Conservation (phyloP, 441 rosid species). For the Mallotus repandus region DNA sequence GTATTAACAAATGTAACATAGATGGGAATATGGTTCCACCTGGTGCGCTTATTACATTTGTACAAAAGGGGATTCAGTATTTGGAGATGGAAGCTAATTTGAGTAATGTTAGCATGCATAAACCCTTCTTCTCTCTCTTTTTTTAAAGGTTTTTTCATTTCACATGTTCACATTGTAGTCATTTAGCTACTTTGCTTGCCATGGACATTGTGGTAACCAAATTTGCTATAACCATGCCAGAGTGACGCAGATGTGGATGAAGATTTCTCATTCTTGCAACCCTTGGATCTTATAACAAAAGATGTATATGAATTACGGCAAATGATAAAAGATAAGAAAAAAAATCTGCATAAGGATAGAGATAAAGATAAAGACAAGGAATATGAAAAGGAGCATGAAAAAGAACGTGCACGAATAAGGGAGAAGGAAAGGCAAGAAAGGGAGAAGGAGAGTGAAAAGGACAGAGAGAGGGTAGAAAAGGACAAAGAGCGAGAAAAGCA, state of each 20-base stretch:
- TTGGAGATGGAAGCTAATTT: constrained; percentile 99
- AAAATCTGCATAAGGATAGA: constrained; percentile 53
- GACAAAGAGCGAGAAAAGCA: constrained; percentile 63
- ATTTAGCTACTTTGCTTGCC: constrained; percentile 10
- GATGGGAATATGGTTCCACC: constrained; percentile 98
- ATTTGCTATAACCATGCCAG: constrained; percentile 51
- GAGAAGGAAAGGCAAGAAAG: constrained; percentile 51
- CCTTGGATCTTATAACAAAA: constrained; percentile 93
- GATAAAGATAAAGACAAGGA: constrained; percentile 52
- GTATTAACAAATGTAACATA: constrained; percentile 78
- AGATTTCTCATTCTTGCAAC: constrained; percentile 96
- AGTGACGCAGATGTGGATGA: constrained; percentile 79
- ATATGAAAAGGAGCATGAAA: constrained; percentile 45
- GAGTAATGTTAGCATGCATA: constrained; percentile 62
- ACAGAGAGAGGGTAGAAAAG: constrained; percentile 42
- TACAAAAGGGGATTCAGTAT: constrained; percentile 94
- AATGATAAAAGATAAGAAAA: constrained; percentile 77
- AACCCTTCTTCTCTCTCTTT: constrained; percentile 17
- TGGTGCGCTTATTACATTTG: constrained; percentile 83
- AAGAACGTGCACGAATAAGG: constrained; percentile 43
- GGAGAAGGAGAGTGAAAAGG: constrained; percentile 47
- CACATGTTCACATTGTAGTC: neutral
- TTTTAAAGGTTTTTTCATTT: neutral
- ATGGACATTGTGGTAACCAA: constrained; percentile 31
- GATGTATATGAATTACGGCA: constrained; percentile 75